These are phyloP conservation scores for Tephrocybe sp. DNA, from an alignment of 768 basidiomycete genomes.

Conservation along the genomic window DNA sequence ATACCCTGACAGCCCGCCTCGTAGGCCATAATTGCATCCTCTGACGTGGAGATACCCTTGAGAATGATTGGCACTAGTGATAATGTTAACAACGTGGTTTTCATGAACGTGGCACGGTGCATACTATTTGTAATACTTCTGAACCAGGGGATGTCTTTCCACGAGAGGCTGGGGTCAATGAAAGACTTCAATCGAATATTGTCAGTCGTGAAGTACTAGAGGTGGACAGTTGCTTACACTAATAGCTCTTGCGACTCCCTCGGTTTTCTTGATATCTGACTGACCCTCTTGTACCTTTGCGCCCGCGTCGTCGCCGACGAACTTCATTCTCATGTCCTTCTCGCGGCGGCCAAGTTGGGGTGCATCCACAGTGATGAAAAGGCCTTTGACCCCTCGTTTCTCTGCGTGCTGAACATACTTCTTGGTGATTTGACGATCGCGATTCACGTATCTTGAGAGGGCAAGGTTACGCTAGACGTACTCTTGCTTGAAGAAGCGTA, in stretches of 20 bases:
- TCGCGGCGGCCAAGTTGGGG: conserved; percentile 92
- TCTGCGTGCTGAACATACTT: conserved; percentile 88
- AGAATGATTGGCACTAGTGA: conserved; percentile 64
- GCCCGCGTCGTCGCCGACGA: conserved; percentile 63
- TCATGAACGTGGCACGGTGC: conserved; percentile 14
- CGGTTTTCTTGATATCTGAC: conserved; percentile 48
- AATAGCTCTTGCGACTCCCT: conserved; percentile 92
- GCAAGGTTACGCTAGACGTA: neutral
- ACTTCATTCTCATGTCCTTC: conserved; percentile 95
- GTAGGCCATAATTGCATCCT: conserved; percentile 35
- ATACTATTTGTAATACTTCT: conserved; percentile 69
- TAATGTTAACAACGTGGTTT: neutral
- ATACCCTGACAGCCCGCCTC: conserved; percentile 36
- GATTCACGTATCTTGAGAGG: neutral
- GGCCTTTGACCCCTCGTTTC: conserved; percentile 81
- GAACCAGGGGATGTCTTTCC: conserved; percentile 84
- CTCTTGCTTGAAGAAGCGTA: neutral
- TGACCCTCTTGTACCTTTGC: conserved; percentile 25
- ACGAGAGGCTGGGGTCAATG: conserved; percentile 86
- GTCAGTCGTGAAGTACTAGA: neutral
- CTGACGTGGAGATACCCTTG: conserved; percentile 66
- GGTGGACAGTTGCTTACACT: conserved; percentile 46
- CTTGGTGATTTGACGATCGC: conserved; percentile 78
- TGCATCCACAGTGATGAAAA: conserved; percentile 97
- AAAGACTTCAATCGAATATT: conserved; percentile 57